Conservation (phyloP, 768 basidiomycete genomes). For the Mycena maculata region DNA sequence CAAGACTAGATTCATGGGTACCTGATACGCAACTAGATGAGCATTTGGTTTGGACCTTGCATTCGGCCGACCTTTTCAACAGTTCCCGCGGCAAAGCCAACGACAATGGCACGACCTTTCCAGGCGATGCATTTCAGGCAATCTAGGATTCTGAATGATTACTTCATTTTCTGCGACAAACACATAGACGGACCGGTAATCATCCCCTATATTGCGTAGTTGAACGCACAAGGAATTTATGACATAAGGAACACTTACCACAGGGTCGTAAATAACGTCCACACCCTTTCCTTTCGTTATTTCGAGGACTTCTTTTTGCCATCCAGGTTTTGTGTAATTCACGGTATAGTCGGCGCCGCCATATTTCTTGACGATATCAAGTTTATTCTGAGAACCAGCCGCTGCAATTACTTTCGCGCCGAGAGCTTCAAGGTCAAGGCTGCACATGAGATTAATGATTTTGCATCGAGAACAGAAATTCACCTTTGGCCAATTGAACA, state of each 20-base stretch:
- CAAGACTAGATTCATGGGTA: constrained; percentile 85
- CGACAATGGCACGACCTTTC: constrained; percentile 92
- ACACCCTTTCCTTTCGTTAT: constrained; percentile 89
- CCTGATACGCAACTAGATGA: constrained; percentile 57
- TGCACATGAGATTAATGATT: constrained; percentile 4
- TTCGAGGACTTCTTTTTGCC: constrained; percentile 91
- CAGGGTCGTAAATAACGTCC: constrained; percentile 89
- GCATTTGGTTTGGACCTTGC: neutral
- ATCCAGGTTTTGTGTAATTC: constrained; percentile 80
- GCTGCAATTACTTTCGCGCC: constrained; percentile 97
- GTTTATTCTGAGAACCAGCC: constrained; percentile 81
- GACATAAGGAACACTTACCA: constrained; percentile 52
- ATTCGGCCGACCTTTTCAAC: constrained; percentile 80
- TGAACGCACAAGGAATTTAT: neutral
- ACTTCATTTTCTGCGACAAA: neutral
- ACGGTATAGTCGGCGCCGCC: constrained; percentile 89
- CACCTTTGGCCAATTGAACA: constrained; percentile 93
- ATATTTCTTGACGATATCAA: constrained; percentile 77
- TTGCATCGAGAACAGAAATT: constrained; percentile 7
- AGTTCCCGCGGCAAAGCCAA: constrained; percentile 88
- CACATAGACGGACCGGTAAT: constrained; percentile 17
- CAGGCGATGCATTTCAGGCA: constrained; percentile 93
- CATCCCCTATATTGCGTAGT: constrained; percentile 21
- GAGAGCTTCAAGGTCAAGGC: constrained; percentile 63
- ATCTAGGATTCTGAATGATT: constrained; percentile 55